Evolutionary conservation across 306 rosid species (phyloP).

Genomic region (Geum urbanum): DNA sequence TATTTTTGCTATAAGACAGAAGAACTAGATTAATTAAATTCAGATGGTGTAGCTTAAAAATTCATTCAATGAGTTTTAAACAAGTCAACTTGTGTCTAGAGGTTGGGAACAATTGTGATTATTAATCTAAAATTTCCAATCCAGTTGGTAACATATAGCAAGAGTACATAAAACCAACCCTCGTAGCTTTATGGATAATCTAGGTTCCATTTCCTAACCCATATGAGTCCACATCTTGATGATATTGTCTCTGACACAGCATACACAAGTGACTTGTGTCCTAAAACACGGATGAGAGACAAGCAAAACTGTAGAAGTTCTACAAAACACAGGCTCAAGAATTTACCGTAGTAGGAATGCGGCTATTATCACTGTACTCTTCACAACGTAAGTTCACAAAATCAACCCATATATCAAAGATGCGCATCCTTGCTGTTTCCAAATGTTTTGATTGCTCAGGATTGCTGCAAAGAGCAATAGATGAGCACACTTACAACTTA

Average conservation of each 20-base stretch:
- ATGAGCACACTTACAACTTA: background rate
- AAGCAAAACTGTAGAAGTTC: background rate
- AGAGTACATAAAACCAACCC: background rate
- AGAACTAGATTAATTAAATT: background rate
- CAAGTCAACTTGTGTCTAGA: background rate
- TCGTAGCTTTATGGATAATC: background rate
- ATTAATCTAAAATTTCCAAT: background rate
- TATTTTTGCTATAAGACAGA: conserved; percentile 60
- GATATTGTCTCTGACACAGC: background rate
- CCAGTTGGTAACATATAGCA: background rate
- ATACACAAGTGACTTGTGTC: background rate
- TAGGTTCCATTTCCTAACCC: background rate
- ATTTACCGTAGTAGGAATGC: conserved; percentile 76
- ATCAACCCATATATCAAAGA: conserved; percentile 83
- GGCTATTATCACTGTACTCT: conserved; percentile 82
- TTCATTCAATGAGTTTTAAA: background rate
- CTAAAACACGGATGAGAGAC: background rate
- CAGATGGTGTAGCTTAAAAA: background rate
- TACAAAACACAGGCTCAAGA: background rate
- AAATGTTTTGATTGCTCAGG: conserved; percentile 98
- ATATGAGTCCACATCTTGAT: background rate
- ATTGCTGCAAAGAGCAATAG: conserved; percentile 46
- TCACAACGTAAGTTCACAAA: conserved; percentile 88
- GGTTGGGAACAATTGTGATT: background rate
- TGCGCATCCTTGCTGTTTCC: conserved; percentile 94